These are phyloP conservation scores for Pelargonium nanum DNA, from an alignment of 345 rosid genomes.

Conservation along the genomic window DNA sequence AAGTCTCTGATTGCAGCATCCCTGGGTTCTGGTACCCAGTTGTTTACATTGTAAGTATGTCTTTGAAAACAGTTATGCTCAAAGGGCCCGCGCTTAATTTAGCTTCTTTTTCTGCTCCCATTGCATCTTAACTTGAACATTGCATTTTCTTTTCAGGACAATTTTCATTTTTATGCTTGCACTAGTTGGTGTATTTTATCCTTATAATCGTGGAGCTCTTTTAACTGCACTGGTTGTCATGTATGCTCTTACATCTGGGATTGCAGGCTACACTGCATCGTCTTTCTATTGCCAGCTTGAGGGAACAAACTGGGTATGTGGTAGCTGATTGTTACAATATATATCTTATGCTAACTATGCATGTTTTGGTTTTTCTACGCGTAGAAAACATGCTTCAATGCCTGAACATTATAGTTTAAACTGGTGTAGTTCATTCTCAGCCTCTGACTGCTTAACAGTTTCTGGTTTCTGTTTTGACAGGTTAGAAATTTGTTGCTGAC, in stretches of 20 bases:
- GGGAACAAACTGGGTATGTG: conserved; percentile 40
- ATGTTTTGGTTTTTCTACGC: too few relatives aligned
- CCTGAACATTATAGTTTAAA: too few relatives aligned
- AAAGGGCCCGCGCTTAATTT: neutral
- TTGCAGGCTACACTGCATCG: conserved; percentile 39
- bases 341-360: too few relatives aligned
- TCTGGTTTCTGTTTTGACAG: conserved; percentile 16
- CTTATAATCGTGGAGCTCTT: conserved; percentile 40
- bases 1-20: conserved; percentile 40
- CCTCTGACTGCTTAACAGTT: too few relatives aligned
- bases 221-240: conserved; percentile 41
- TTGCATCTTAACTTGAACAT: neutral
- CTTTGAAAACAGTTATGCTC: neutral
- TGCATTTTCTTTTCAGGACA: conserved; percentile 21
- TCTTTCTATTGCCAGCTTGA: conserved; percentile 40
- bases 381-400: too few relatives aligned
- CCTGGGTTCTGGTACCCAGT: conserved; percentile 40
- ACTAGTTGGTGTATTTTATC: conserved; percentile 41
- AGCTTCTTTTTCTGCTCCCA: neutral
- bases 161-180: conserved; percentile 35
- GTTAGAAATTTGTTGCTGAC: conserved; percentile 33
- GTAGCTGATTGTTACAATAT: neutral
- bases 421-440: too few relatives aligned
- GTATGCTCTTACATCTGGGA: conserved; percentile 45
- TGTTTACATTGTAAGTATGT: conserved; percentile 36